Evolutionary conservation across 257 asterid genomes (phyloP).

Genomic region (Marsdenia floribunda): DNA sequence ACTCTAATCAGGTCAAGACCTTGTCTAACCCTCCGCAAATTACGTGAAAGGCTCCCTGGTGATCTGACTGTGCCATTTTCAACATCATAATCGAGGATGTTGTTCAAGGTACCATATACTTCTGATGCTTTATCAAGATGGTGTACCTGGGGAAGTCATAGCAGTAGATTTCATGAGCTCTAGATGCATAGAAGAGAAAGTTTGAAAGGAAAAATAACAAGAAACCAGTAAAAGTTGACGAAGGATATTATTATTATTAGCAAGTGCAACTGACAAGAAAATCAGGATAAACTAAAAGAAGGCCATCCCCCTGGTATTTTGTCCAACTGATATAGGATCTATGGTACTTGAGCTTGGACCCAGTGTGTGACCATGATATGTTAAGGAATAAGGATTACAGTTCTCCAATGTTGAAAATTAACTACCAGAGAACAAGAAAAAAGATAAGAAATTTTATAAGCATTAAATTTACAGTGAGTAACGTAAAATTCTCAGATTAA

Average conservation of each 20-base stretch:
- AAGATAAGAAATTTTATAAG: neutral
- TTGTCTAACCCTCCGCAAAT: conserved; percentile 91
- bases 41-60: conserved; percentile 82
- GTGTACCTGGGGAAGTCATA: conserved; percentile 44
- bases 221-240: neutral
- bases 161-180: neutral
- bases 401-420: neutral
- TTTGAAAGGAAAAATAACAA: neutral
- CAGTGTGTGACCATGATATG: neutral
- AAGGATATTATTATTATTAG: neutral
- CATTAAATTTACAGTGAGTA: neutral
- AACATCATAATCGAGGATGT: conserved; percentile 55
- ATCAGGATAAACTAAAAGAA: neutral
- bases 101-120: conserved; percentile 44
- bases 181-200: neutral
- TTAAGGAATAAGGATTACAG: neutral
- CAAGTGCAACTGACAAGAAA: neutral
- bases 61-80: conserved; percentile 58
- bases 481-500: neutral
- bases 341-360: neutral
- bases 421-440: neutral
- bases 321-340: neutral
- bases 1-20: conserved; percentile 93
- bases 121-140: conserved; percentile 70
- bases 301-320: neutral